These are phyloP conservation scores for Vanderwaltozyma polyspora DNA, from an alignment of 805 yeast genomes.

Conservation along the genomic window DNA sequence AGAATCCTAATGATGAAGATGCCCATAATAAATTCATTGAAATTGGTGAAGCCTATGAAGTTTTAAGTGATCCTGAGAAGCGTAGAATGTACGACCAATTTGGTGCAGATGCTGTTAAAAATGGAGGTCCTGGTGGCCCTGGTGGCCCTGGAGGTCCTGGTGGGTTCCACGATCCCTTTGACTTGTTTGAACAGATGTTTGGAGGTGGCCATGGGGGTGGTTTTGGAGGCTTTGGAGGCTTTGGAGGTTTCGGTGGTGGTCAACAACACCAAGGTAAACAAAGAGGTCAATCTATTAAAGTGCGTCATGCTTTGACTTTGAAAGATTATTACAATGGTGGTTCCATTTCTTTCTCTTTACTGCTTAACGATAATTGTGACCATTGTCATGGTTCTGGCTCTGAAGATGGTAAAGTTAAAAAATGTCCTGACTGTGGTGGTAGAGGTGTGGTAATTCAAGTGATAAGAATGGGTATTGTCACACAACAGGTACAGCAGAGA, in stretches of 20 bases:
- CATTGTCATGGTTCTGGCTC: constrained; percentile 80
- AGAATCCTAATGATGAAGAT: constrained; percentile 69
- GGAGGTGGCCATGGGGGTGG: constrained; percentile 29
- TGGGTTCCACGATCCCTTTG: constrained; percentile 28
- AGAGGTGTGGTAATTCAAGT: constrained; percentile 54
- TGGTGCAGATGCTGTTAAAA: constrained; percentile 66
- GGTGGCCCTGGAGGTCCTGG: constrained; percentile 33
- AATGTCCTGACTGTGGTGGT: constrained; percentile 66
- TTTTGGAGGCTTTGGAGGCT: constrained; percentile 19
- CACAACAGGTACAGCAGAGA: constrained; percentile 67
- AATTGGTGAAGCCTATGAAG: constrained; percentile 88
- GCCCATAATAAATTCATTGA: constrained; percentile 84
- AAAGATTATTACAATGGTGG: constrained; percentile 64
- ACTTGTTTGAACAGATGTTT: constrained; percentile 28
- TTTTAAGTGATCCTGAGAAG: constrained; percentile 61
- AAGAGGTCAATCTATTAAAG: constrained; percentile 52
- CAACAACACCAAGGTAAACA: constrained; percentile 23
- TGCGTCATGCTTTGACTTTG: constrained; percentile 45
- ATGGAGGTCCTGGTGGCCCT: constrained; percentile 36
- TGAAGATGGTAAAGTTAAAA: constrained; percentile 57
- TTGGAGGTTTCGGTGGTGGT: constrained; percentile 39
- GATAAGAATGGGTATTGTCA: constrained; percentile 79
- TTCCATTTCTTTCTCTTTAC: constrained; percentile 45
- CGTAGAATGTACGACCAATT: constrained; percentile 56
- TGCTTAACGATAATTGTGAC: constrained; percentile 65